Evolutionary conservation across 805 yeast genomes (phyloP).

Genomic region (Spathaspora passalidarum): DNA sequence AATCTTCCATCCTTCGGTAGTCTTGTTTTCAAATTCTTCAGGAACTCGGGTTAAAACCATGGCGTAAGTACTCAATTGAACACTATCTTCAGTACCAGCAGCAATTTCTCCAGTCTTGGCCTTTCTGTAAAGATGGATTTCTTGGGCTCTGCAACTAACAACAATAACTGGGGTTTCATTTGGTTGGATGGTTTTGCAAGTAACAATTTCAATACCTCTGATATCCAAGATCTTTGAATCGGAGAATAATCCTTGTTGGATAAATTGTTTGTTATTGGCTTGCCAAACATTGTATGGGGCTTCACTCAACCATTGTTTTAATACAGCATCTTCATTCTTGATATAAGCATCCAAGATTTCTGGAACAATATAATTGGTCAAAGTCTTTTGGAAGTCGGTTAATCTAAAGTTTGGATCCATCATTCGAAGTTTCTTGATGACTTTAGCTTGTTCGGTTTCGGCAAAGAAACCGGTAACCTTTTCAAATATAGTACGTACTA

Average conservation of each 20-base stretch:
- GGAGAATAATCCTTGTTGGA: conserved; percentile 86
- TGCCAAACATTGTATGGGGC: conserved; percentile 95
- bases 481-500: conserved; percentile 74
- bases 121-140: conserved; percentile 83
- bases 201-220: conserved; percentile 89
- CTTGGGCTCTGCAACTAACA: conserved; percentile 95
- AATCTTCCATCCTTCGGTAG: conserved; percentile 97
- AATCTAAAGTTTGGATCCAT: conserved; percentile 87
- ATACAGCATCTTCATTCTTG: conserved; percentile 78
- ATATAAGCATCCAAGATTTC: conserved; percentile 94
- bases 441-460: conserved; percentile 95
- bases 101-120: conserved; percentile 90
- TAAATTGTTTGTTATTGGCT: conserved; percentile 87
- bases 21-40: conserved; percentile 84
- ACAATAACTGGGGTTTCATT: conserved; percentile 90
- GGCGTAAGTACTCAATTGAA: conserved; percentile 90
- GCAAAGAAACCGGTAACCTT: conserved; percentile 86
- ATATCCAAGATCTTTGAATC: conserved; percentile 92
- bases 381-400: conserved; percentile 74
- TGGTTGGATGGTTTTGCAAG: conserved; percentile 85
- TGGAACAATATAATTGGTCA: conserved; percentile 91
- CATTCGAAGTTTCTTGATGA: conserved; percentile 76
- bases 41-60: conserved; percentile 92
- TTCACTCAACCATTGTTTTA: conserved; percentile 91
- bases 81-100: conserved; percentile 94